phyloP scores from a whole-genome alignment of 176 grass and related monocot species.

The Phyllostachys edulis region DNA sequence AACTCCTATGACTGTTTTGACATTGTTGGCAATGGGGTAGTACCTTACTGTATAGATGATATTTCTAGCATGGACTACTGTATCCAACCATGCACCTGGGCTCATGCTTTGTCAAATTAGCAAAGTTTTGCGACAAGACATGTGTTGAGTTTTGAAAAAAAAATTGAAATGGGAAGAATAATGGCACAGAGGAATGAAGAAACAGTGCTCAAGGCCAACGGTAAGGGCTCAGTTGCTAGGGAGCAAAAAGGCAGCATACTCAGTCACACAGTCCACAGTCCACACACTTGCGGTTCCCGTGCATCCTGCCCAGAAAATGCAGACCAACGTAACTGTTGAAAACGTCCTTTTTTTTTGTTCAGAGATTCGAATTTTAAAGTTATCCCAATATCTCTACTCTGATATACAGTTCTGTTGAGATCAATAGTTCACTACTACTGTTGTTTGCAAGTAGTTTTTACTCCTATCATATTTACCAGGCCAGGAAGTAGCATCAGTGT shows the following conservation, averaged over 20 bases:
- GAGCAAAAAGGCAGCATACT: background rate
- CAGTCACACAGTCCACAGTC: too few species aligned
- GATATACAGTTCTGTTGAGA: background rate
- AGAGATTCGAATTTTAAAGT: constrained; percentile 18
- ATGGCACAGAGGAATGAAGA: background rate
- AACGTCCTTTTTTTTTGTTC: background rate
- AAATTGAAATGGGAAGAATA: background rate
- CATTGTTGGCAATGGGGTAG: background rate
- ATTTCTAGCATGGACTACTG: background rate
- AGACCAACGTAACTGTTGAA: background rate
- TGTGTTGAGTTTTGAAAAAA: background rate
- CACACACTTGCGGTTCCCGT: background rate
- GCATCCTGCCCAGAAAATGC: constrained; percentile 17
- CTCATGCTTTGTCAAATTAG: background rate
- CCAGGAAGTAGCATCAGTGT: background rate
- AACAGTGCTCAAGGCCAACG: background rate
- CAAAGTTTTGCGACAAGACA: background rate
- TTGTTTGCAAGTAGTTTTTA: background rate
- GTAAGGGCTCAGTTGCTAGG: background rate
- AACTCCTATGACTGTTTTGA: background rate
- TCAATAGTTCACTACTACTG: background rate
- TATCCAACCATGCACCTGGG: background rate
- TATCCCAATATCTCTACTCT: background rate
- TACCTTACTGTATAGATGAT: background rate
- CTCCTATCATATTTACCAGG: background rate